Evolutionary conservation across 2,329 filamentous ascomycete species (phyloP).

Genomic region (Colletotrichum tropicale): DNA sequence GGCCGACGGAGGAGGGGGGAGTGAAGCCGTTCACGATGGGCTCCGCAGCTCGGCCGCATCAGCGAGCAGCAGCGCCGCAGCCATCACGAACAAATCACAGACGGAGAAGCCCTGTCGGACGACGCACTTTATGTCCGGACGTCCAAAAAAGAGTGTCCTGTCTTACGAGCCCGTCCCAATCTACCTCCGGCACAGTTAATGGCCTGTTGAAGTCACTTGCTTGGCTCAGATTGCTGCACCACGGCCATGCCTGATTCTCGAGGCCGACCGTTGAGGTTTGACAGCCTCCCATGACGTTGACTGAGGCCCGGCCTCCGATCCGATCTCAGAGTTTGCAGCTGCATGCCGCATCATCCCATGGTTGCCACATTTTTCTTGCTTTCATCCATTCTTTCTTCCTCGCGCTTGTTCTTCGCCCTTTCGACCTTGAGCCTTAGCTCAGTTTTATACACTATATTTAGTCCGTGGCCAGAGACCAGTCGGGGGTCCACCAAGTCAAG

Average conservation of each 20-base stretch:
- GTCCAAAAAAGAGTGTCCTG: background rate
- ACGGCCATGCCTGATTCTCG: background rate
- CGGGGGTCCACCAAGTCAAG: background rate
- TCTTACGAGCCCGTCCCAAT: background rate
- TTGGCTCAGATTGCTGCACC: background rate
- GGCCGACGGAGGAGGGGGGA: background rate
- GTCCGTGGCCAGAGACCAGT: background rate
- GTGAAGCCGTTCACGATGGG: constrained; percentile 3
- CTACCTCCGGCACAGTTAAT: background rate
- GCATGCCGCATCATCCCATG: background rate
- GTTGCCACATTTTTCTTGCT: background rate
- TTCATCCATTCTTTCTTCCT: constrained; percentile 4
- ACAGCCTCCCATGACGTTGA: constrained; percentile 1
- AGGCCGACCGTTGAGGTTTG: background rate
- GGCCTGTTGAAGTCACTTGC: background rate
- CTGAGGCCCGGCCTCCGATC: background rate
- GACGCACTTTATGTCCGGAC: background rate
- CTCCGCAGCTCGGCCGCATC: constrained; percentile 12
- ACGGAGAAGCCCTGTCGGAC: background rate
- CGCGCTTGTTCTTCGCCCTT: background rate
- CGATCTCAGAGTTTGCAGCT: background rate
- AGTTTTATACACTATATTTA: constrained; percentile 14
- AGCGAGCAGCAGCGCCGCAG: background rate
- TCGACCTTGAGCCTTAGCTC: background rate
- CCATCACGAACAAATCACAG: background rate